Base-by-base conservation (phyloP, 2,329 filamentous ascomycete species). In the Aschersonia sp. region DNA sequence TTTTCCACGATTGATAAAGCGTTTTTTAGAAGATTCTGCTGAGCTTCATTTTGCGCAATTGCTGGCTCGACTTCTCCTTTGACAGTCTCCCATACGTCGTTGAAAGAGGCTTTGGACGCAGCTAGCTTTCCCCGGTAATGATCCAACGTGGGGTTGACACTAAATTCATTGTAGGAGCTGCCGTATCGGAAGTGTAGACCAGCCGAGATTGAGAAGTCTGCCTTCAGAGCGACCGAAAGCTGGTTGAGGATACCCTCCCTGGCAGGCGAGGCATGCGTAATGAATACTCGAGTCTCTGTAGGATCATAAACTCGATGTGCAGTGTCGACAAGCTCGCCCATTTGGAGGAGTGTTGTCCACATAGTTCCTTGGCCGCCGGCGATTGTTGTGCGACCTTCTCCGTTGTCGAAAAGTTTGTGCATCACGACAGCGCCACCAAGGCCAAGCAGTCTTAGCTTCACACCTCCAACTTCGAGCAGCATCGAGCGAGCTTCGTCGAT, bases 331-430 rank as follows among this genome's bases (percentile, higher is more conserved):
- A 98, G 74, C 69, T 98, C 92, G 47, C 92, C 92, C 85, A 98
- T 98, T 68, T 98, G 92, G 54, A 98, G 69, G 31, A 98, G 73
- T 5, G 92, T 98, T 5, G 92, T 98, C 92, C 92, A 98, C 92
- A 98, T 98, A 44, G 92, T 98, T 52, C 92, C 92, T 66, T 98
- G 92, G 28, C 92, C 92, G 62, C 92, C 92, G 29, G 92, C 92
- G 66, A 98, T 98, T 2, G 94, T 98, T 46, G 92, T 98, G 66
- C 91, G 83, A 51, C 92, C 92, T 62, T 98, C 92, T 48, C 92
- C 92, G 56, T 98, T 98, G 66, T 98, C 92, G 61, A 98, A 98
- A 20, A 98, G 79, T 75, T 98, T 98, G 75, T 98, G 92, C 89
- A 98, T 98, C 51, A 98, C 92, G 4, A 98, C 91, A 5, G 92